Evolutionary conservation across 2,329 filamentous ascomycete genomes (phyloP).

Genomic region (Cladosporium sp.): DNA sequence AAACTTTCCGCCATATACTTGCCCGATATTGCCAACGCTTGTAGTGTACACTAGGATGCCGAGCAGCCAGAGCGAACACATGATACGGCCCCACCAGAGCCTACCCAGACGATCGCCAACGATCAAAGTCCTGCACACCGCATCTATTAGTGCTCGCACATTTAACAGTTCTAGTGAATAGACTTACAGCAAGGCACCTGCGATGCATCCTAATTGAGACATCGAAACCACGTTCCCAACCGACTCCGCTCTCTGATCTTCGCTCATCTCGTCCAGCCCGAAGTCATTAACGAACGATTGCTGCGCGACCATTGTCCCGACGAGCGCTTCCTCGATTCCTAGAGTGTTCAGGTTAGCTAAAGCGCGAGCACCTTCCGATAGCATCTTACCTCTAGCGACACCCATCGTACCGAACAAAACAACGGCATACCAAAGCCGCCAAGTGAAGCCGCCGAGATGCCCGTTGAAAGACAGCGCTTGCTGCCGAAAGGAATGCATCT

Average conservation of each 20-base stretch:
- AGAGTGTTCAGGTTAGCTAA: neutral
- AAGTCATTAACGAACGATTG: slow-evolving; percentile 62
- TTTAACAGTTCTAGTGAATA: no score
- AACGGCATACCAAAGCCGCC: slow-evolving; percentile 74
- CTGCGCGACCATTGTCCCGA: slow-evolving; percentile 56
- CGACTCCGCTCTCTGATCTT: slow-evolving; percentile 61
- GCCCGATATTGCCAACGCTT: slow-evolving; percentile 37
- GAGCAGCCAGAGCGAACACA: slow-evolving; percentile 44
- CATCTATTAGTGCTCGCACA: neutral
- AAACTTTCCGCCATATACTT: slow-evolving; percentile 63
- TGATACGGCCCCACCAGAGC: slow-evolving; percentile 44
- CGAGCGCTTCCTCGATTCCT: slow-evolving; percentile 70
- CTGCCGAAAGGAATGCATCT: neutral
- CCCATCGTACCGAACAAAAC: slow-evolving; percentile 59
- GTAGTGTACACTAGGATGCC: slow-evolving; percentile 45
- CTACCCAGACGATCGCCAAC: slow-evolving; percentile 46
- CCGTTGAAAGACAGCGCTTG: neutral
- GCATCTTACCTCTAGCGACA: slow-evolving; percentile 61
- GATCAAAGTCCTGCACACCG: slow-evolving; percentile 54
- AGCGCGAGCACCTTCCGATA: no score
- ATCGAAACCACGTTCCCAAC: slow-evolving; percentile 72
- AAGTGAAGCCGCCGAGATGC: slow-evolving; percentile 55
- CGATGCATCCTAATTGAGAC: slow-evolving; percentile 75
- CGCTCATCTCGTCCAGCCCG: slow-evolving; percentile 54
- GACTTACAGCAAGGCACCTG: slow-evolving; percentile 51